phyloP scores from a whole-genome alignment of 1,284 basidiomycete genomes.

The Leccinum variabile region DNA sequence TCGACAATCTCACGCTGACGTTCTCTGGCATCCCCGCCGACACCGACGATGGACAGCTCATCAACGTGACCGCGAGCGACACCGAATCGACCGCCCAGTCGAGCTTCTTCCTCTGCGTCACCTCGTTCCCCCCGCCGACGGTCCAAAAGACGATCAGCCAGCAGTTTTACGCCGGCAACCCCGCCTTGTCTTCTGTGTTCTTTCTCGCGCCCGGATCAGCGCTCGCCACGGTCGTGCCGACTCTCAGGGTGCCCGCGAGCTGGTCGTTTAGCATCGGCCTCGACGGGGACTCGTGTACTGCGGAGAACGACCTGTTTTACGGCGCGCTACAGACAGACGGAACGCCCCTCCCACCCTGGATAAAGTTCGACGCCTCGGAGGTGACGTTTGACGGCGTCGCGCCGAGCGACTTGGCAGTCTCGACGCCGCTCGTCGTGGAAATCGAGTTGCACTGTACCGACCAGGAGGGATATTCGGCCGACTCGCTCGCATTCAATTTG shows the following conservation, averaged over 20 bases:
- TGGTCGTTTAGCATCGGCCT: conserved; percentile 96
- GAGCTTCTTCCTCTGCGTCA: conserved; percentile 60
- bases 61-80: conserved; percentile 59
- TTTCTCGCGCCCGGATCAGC: conserved; percentile 56
- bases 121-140: conserved; percentile 54
- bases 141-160: conserved; percentile 54
- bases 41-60: conserved; percentile 55
- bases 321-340: conserved; percentile 66
- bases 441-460: conserved; percentile 68
- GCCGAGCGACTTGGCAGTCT: conserved; percentile 45
- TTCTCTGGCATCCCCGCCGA: conserved; percentile 59
- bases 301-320: conserved; percentile 59
- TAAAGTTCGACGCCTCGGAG: conserved; percentile 64
- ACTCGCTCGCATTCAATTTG: conserved; percentile 52
- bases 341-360: conserved; percentile 72
- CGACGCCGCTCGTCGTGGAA: conserved; percentile 44
- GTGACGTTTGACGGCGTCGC: conserved; percentile 82
- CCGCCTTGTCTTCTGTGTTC: conserved; percentile 70
- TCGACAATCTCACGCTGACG: conserved; percentile 51
- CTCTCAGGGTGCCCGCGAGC: conserved; percentile 72
- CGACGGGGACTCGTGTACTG: conserved; percentile 62
- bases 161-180: conserved; percentile 61
- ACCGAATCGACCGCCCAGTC: conserved; percentile 49
- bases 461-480: conserved; percentile 60
- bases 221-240: conserved; percentile 52